Conservation (phyloP, 1,139 yeast genomes). For the Ashbya aceris region DNA sequence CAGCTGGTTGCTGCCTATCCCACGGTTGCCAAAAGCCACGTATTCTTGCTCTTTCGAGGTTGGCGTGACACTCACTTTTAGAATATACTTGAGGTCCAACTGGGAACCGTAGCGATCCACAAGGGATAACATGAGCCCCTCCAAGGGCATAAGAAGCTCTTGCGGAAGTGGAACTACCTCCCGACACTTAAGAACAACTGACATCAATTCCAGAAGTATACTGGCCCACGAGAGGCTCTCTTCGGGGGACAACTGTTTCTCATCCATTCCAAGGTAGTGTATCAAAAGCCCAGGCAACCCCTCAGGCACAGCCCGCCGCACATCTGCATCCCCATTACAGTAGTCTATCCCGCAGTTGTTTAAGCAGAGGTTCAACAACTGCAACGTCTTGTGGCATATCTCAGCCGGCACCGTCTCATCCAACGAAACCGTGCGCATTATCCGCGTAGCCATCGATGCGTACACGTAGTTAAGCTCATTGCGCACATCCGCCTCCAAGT, state of each 20-base stretch:
- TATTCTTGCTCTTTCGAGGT: conserved; percentile 7
- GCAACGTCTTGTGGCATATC: conserved; percentile 14
- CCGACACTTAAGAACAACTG: not conserved
- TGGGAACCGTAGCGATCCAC: conserved; percentile 14
- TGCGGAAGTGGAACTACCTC: not conserved
- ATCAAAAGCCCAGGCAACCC: not conserved
- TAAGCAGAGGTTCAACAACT: conserved; percentile 16
- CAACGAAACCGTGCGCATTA: conserved; percentile 11
- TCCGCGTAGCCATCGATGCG: conserved; percentile 8
- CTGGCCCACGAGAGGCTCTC: not conserved
- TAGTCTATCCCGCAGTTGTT: conserved; percentile 8
- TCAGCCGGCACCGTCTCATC: conserved; percentile 10
- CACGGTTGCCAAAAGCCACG: conserved; percentile 14
- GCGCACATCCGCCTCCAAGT: conserved; percentile 16
- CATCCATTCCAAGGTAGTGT: not conserved
- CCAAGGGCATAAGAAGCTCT: conserved; percentile 8
- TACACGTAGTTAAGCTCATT: conserved; percentile 15
- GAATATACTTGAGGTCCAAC: conserved; percentile 19
- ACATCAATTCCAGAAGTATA: conserved; percentile 10
- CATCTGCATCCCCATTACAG: not conserved
- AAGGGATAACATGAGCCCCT: conserved; percentile 10
- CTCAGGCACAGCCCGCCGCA: not conserved
- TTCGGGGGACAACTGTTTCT: not conserved
- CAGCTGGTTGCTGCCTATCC: conserved; percentile 8
- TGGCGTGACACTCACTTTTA: conserved; percentile 4